These are phyloP conservation scores for Rhinocladiella mackenziei DNA, from an alignment of 2,329 filamentous ascomycete species.

Conservation along the genomic window DNA sequence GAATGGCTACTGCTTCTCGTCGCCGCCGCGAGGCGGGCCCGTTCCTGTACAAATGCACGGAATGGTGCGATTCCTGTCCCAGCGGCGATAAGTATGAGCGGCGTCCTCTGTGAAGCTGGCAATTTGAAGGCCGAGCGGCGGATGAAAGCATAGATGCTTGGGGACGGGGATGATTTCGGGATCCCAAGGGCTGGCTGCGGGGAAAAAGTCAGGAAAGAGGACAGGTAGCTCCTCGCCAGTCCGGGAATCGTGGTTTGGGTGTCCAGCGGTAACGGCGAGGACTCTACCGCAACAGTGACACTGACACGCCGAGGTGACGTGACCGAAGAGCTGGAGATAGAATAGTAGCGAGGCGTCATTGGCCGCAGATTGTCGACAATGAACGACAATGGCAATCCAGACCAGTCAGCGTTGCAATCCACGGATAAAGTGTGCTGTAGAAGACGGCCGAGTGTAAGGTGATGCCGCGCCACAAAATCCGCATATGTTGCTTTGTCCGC, in stretches of 20 bases:
- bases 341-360: conserved; percentile 30
- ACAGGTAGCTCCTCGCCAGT: conserved; percentile 19
- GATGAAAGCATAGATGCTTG: conserved; percentile 8
- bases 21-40: conserved; percentile 11
- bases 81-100: conserved; percentile 29
- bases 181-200: conserved; percentile 1
- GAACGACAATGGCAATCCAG: conserved; percentile 24
- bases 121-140: conserved; percentile 27
- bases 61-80: conserved; percentile 32
- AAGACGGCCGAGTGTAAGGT: conserved; percentile 32
- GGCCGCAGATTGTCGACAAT: conserved; percentile 25
- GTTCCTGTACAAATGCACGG: conserved; percentile 30
- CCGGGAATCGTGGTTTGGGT: conserved; percentile 8
- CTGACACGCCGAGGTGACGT: conserved; percentile 21
- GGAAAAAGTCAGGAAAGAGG: not conserved
- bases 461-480: conserved; percentile 55
- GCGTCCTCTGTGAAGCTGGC: conserved; percentile 26
- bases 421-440: conserved; percentile 29
- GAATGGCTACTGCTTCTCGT: too few relatives aligned
- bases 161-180: not conserved
- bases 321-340: conserved; percentile 29
- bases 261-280: conserved; percentile 9
- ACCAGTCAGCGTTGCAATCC: conserved; percentile 22
- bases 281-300: conserved; percentile 21
- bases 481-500: conserved; percentile 84